Base-by-base conservation (phyloP, 345 rosid genomes). In the Aquilaria sinensis region DNA sequence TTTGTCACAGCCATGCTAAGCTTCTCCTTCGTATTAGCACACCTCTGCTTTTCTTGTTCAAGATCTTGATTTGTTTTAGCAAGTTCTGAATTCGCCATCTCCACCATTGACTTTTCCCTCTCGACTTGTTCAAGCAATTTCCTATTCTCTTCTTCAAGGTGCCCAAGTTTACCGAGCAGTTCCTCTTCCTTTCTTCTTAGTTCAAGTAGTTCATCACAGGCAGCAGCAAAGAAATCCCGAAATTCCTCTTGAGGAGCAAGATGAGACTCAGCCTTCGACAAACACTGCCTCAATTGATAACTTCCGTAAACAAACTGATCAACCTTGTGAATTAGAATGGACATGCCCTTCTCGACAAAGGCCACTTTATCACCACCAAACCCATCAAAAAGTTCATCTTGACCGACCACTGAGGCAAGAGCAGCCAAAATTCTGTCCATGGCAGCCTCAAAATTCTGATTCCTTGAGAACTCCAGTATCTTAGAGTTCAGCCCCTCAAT, bases 1-100 rank as follows among this genome's bases (percentile, higher is more conserved):
- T 86, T 93, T 8, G 96, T 86, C 61, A 93, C 98, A 12, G 98
- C 98, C 88, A 93, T 75, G 73, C 88, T 81, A 67, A 93, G 96
- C 78, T 93, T 93, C 76, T 93, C 98, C 72, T 90, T 93, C 41
- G 95, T 79, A 76, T 79, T 86, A 77, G 80, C 67, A 76, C 80
- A 86, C 74, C 84, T 87, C 34, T 57, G 70, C 85, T 78, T 93
- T 75, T 90, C 98, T 70, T 79, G 94, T 61, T 84, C 96, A 72
- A 82, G 83, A 69, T 87, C 96, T n/a, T 53, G 63, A 72, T 74
- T 84, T 60, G 75, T 54, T 58, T 66, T 82, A 9, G 66, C 83
- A 79, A 80, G 78, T 60, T 92, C 98, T 13, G 67, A 68, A 62
- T 37, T 75, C 45, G 67, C 57, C 5, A 67, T 74, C 74, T 77